Evolutionary conservation across 2,329 filamentous ascomycete genomes (phyloP).

Genomic region (Ceratocystis diversiconidia): DNA sequence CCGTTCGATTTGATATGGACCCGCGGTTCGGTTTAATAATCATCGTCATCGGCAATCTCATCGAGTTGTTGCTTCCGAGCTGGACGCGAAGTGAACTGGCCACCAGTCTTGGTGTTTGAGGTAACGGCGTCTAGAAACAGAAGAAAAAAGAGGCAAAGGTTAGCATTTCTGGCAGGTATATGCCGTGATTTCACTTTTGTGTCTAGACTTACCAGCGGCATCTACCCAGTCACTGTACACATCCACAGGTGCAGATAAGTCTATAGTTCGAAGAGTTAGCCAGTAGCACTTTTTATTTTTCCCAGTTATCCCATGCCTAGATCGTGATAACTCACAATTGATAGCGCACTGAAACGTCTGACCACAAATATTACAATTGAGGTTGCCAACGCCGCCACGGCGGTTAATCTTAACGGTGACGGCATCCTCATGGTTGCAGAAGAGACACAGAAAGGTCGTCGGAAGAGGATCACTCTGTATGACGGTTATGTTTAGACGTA

Average conservation of each 20-base stretch:
- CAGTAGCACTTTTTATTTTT: background rate
- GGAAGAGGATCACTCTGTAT: constrained; percentile 55
- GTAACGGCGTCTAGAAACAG: constrained; percentile 12
- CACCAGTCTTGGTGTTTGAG: constrained; percentile 11
- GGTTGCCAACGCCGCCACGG: constrained; percentile 70
- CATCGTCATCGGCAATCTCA: constrained; percentile 13
- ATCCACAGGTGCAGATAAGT: constrained; percentile 80
- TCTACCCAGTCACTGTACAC: constrained; percentile 98
- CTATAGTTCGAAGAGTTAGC: constrained; percentile 30
- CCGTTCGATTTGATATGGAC: background rate
- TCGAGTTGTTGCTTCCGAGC: constrained; percentile 15
- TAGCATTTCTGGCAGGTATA: background rate
- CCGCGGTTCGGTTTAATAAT: constrained; percentile 5
- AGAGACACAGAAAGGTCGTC: constrained; percentile 87
- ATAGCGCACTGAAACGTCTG: constrained; percentile 87
- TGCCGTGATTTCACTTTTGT: background rate
- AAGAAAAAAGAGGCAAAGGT: background rate
- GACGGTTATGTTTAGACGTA: constrained; percentile 18
- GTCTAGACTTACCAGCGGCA: constrained; percentile 44
- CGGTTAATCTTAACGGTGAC: constrained; percentile 87
- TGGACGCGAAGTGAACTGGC: constrained; percentile 14
- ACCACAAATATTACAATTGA: constrained; percentile 85
- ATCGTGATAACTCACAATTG: constrained; percentile 53
- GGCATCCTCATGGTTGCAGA: constrained; percentile 95
- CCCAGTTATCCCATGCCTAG: no score